Evolutionary conservation across 2,329 filamentous ascomycete species (phyloP), one percentile per base, ranked within the genome.

Genomic region (Cytospora schulzeri): DNA sequence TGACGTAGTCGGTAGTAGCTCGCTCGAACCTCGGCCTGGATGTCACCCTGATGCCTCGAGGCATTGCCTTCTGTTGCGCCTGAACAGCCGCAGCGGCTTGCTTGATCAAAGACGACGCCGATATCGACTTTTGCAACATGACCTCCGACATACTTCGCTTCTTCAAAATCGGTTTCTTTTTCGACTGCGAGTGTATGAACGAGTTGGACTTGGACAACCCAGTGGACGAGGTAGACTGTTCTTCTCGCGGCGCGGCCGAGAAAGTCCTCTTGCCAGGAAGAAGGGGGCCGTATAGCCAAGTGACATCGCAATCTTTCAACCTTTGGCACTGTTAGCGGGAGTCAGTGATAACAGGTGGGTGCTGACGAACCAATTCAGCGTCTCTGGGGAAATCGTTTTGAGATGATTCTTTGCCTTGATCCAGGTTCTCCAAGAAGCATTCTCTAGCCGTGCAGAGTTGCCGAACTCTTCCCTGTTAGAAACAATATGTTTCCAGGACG

Each of bases 341-440:
- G 7, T 17, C 15, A 7, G 1, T 19, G 19, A 4, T 1, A 29
- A 12, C n/a, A 6, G 17, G 9, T 1, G 57, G 31, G 50, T 63
- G 8, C 15, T 28, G 48, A 82, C 88, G 72, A 78, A 96, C 94
- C 95, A 99, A 77, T 98, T 97, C 63, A 99, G 81, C 2, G 90
- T 91, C 76, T 97, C 93, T 3, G 95, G 93, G 9, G 92, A 93
- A 26, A 98, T 88, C 0, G 94, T 98, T 74, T 88, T 89, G 57
- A 98, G 81, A 50, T 90, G 87, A 76, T 96, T 90, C 78, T 96
- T 96, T 57, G 91, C 85, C 77, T 98, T 98, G 74, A 92, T 91
- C 95, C 95, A 98, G 1, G 93, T 95, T 74, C 95, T 86, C 95
- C 95, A 99, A 0, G 93, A 97, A 3, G 95, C 95, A 76, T 99